Percentiles rank a stretch among this genome's conserved stretches.
Evolutionary conservation across 2,329 filamentous ascomycete genomes (phyloP).

Genomic region (Fusarium foetens): DNA sequence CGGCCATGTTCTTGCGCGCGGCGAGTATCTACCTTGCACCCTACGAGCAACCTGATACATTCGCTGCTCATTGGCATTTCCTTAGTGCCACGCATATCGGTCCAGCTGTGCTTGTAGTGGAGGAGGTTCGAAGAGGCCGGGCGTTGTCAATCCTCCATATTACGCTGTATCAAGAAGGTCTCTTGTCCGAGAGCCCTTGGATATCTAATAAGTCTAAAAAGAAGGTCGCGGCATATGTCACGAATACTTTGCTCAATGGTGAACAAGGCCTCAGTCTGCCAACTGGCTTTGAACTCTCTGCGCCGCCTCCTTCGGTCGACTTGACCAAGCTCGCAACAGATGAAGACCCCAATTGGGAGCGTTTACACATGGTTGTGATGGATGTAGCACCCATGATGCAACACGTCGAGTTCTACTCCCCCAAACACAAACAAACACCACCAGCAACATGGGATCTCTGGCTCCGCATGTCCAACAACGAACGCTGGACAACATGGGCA

Average conservation of each 20-base stretch:
- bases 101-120: constrained; percentile 51
- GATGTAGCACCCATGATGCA: constrained; percentile 40
- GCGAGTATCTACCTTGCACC: constrained; percentile 49
- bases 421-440: constrained; percentile 9
- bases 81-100: constrained; percentile 53
- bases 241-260: constrained; percentile 44
- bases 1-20: constrained; percentile 53
- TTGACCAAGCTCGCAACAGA: constrained; percentile 12
- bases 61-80: constrained; percentile 56
- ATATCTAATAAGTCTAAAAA: constrained; percentile 47
- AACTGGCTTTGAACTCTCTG: constrained; percentile 41
- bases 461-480: constrained; percentile 69
- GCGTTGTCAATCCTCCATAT: constrained; percentile 55
- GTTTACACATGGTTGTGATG: constrained; percentile 27
- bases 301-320: constrained; percentile 28
- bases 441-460: constrained; percentile 56
- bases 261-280: constrained; percentile 46
- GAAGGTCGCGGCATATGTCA: constrained; percentile 53
- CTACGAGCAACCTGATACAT: constrained; percentile 51
- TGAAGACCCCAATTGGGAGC: constrained; percentile 34
- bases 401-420: constrained; percentile 48
- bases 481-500: constrained; percentile 70
- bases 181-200: constrained; percentile 50
- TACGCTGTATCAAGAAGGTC: constrained; percentile 54
- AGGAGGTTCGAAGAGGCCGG: constrained; percentile 55